phyloP scores from a whole-genome alignment of 352 stramenopile species.

The Globisporangium lucens region DNA sequence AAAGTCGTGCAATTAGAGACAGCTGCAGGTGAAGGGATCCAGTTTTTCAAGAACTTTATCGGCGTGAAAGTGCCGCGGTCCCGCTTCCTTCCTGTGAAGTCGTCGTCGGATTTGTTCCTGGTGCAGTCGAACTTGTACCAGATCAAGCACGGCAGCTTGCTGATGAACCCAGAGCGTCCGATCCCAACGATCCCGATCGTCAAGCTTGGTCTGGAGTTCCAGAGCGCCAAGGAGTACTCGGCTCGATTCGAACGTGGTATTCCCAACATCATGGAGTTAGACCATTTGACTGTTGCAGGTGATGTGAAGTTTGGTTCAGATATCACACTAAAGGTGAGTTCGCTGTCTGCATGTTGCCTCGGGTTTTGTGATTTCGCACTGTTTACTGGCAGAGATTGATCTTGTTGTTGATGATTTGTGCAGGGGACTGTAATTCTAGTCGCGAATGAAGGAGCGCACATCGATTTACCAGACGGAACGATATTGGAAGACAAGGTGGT shows the following conservation, averaged over 20 bases:
- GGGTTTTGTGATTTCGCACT: background rate
- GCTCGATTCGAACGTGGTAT: constrained; percentile 86
- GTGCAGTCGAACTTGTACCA: constrained; percentile 93
- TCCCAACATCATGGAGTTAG: constrained; percentile 91
- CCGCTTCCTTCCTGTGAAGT: constrained; percentile 99
- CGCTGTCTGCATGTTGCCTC: constrained; percentile 6
- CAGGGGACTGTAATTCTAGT: constrained; percentile 94
- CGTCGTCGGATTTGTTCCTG: constrained; percentile 97
- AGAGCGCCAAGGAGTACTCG: constrained; percentile 86
- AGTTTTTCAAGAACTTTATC: constrained; percentile 97
- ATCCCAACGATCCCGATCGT: constrained; percentile 90
- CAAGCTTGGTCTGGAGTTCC: constrained; percentile 92
- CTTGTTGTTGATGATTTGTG: background rate
- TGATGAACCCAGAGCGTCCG: constrained; percentile 83
- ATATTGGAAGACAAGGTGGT: constrained; percentile 94
- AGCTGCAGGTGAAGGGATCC: constrained; percentile 97
- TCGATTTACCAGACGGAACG: constrained; percentile 91
- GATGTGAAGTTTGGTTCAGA: constrained; percentile 93
- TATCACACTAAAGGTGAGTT: constrained; percentile 86
- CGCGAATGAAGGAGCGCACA: constrained; percentile 91
- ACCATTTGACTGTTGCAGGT: constrained; percentile 91
- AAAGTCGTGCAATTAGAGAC: constrained; percentile 94
- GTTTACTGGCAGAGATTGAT: background rate
- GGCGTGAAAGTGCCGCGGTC: constrained; percentile 95
- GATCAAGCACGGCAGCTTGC: constrained; percentile 89